Percentiles rank a stretch among this genome's conserved stretches.
Conservation (phyloP, 768 basidiomycete genomes). For the Gymnopilus junonius region DNA sequence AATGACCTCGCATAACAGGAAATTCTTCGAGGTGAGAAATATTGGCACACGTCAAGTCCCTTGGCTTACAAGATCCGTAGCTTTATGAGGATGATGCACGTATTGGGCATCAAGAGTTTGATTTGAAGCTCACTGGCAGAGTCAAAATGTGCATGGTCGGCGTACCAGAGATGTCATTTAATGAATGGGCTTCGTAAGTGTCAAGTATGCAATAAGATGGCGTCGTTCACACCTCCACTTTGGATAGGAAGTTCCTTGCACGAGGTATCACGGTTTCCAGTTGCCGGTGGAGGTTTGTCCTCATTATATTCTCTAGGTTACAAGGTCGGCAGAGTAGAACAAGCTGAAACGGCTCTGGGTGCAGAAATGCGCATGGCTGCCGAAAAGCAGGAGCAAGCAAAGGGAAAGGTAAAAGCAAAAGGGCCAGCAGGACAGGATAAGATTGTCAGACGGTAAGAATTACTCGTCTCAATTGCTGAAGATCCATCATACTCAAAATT, state of each 20-base stretch:
- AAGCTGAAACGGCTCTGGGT: slow-evolving; percentile 95
- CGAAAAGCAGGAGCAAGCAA: slow-evolving; percentile 54
- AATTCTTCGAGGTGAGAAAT: slow-evolving; percentile 71
- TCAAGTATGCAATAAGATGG: neutral
- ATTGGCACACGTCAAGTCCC: neutral
- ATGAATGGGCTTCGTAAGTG: slow-evolving; percentile 88
- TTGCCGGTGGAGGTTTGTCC: neutral
- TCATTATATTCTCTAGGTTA: slow-evolving; percentile 55
- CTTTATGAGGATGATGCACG: slow-evolving; percentile 97
- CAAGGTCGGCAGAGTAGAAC: slow-evolving; percentile 96
- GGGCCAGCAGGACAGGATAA: slow-evolving; percentile 77
- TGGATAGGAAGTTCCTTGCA: slow-evolving; percentile 75
- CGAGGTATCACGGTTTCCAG: slow-evolving; percentile 51
- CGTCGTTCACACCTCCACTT: neutral
- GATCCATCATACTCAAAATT: neutral
- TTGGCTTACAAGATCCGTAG: slow-evolving; percentile 32
- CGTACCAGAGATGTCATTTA: slow-evolving; percentile 93
- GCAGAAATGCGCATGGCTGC: slow-evolving; percentile 93
- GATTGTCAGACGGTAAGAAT: slow-evolving; percentile 80
- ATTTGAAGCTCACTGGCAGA: slow-evolving; percentile 86
- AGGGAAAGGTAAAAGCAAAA: slow-evolving; percentile 44
- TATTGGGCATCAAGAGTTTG: slow-evolving; percentile 93
- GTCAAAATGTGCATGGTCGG: slow-evolving; percentile 99
- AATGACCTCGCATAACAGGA: slow-evolving; percentile 43
- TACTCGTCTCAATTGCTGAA: neutral